Conservation (phyloP, 176 grass and related monocot species). For the Oryza australiensis region DNA sequence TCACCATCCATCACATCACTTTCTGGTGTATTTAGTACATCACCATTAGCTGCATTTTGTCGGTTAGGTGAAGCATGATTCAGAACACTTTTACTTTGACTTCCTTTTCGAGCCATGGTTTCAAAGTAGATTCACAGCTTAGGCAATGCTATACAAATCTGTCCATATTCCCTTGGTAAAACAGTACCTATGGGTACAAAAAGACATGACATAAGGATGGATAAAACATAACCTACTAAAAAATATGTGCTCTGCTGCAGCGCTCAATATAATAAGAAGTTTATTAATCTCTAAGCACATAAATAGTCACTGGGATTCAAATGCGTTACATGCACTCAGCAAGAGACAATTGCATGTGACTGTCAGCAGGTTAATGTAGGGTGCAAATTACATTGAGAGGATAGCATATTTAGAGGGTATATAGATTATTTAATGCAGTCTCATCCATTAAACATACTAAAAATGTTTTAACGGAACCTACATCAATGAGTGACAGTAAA, state of each 20-base stretch:
- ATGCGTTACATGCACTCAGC: neutral
- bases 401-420: neutral
- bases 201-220: conserved; percentile 22
- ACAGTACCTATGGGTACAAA: conserved; percentile 35
- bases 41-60: conserved; percentile 51
- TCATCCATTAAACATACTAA: neutral
- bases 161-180: conserved; percentile 32
- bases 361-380: neutral
- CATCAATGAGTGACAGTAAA: neutral
- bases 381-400: neutral
- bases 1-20: conserved; percentile 37
- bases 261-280: neutral
- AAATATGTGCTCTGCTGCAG: neutral
- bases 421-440: neutral
- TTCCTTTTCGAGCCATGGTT: conserved; percentile 86
- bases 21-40: conserved; percentile 56
- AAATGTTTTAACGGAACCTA: neutral
- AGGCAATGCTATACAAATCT: neutral
- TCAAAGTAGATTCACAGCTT: conserved; percentile 21
- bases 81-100: conserved; percentile 67
- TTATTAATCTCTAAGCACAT: neutral
- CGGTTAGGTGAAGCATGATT: conserved; percentile 45
- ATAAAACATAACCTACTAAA: neutral
- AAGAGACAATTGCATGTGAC: neutral
- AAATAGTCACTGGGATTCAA: neutral